These are phyloP conservation scores for Zymoseptoria passerinii DNA, from an alignment of 2,329 filamentous ascomycete species.

Conservation along the genomic window DNA sequence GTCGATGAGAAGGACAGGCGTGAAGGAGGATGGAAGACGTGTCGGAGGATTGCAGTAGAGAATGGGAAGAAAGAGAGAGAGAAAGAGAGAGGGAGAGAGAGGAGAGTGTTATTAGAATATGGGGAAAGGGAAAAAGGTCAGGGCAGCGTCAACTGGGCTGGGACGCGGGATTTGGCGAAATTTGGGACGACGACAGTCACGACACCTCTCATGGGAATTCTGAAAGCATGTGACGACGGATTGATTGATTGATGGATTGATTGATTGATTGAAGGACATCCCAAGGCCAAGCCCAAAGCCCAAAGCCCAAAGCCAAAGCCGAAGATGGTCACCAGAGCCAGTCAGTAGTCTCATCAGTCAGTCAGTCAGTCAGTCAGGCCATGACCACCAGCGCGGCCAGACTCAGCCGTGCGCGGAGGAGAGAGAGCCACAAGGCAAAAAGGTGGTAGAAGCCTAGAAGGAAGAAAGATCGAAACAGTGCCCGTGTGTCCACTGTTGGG, in stretches of 20 bases:
- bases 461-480: neutral
- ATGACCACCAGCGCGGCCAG: neutral
- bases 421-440: too few relatives aligned
- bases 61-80: neutral
- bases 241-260: too few relatives aligned
- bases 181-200: too few relatives aligned
- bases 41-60: neutral
- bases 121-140: neutral
- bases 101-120: neutral
- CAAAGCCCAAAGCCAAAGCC: neutral
- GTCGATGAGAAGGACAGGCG: neutral
- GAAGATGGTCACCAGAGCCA: neutral
- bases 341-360: too few relatives aligned
- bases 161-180: too few relatives aligned
- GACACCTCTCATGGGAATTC: too few relatives aligned
- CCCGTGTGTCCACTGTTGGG: too few relatives aligned
- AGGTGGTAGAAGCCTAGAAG: too few relatives aligned
- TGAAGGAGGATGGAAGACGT: neutral
- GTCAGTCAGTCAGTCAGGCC: neutral
- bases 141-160: too few relatives aligned
- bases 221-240: too few relatives aligned
- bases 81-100: neutral
- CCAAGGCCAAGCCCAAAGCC: too few relatives aligned
- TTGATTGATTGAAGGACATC: too few relatives aligned
- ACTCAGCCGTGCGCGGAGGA: neutral